These are phyloP conservation scores for Fusarium duplospermum DNA, from an alignment of 2,329 filamentous ascomycete species.

Conservation along the genomic window DNA sequence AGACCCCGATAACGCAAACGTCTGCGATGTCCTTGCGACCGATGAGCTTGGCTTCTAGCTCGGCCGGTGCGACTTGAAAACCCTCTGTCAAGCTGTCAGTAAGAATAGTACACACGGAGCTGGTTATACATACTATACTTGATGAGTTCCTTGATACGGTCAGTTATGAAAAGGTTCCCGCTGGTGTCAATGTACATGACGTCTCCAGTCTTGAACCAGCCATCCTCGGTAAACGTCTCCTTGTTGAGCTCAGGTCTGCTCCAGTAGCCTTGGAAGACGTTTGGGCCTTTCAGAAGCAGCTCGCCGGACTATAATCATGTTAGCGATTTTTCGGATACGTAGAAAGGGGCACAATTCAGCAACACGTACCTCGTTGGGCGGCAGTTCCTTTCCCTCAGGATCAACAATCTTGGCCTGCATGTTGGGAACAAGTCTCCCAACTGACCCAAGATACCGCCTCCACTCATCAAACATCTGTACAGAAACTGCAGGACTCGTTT, in stretches of 20 bases:
- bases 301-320: conserved; percentile 63
- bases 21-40: conserved; percentile 62
- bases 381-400: conserved; percentile 65
- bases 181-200: conserved; percentile 81
- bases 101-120: neutral
- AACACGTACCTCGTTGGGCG: conserved; percentile 57
- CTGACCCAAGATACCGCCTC: conserved; percentile 79
- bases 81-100: conserved; percentile 58
- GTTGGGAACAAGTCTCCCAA: conserved; percentile 82
- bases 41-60: conserved; percentile 66
- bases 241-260: conserved; percentile 78
- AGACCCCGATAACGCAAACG: conserved; percentile 73
- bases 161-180: conserved; percentile 90
- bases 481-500: conserved; percentile 85
- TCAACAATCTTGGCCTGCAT: conserved; percentile 86
- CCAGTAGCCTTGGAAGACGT: conserved; percentile 82
- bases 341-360: neutral
- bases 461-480: conserved; percentile 81
- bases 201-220: conserved; percentile 92
- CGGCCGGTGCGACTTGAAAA: conserved; percentile 76
- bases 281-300: conserved; percentile 82
- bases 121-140: conserved; percentile 56
- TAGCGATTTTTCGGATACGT: neutral
- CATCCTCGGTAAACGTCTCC: conserved; percentile 78
- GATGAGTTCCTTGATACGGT: conserved; percentile 79